Evolutionary conservation across 2,329 filamentous ascomycete species (phyloP).

Genomic region (Cordyceps pruinosa): DNA sequence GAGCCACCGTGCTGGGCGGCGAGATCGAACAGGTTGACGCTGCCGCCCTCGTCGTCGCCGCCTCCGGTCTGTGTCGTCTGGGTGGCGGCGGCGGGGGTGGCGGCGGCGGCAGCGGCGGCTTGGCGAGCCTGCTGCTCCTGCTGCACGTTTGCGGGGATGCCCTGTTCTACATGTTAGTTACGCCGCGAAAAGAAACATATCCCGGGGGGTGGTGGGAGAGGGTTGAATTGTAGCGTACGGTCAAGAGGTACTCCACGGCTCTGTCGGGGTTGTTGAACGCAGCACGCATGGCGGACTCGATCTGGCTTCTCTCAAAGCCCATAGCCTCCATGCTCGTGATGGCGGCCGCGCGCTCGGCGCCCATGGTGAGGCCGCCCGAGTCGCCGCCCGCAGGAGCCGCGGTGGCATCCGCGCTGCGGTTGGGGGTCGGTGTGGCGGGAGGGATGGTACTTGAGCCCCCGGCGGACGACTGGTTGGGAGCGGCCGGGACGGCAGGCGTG

Average conservation of each 20-base stretch:
- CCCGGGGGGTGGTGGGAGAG: not conserved
- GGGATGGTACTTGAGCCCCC: constrained; percentile 40
- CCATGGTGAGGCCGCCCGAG: constrained; percentile 67
- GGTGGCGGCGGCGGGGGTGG: constrained; percentile 33
- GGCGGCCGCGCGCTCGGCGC: constrained; percentile 71
- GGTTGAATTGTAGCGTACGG: constrained; percentile 43
- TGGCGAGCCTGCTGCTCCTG: constrained; percentile 56
- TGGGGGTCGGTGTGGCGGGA: constrained; percentile 40
- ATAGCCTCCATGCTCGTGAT: constrained; percentile 94
- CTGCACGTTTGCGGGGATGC: constrained; percentile 79
- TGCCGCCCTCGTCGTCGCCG: constrained; percentile 54
- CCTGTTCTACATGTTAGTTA: constrained; percentile 41
- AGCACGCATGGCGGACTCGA: constrained; percentile 89
- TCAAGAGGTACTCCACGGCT: constrained; percentile 92
- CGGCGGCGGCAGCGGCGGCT: constrained; percentile 36
- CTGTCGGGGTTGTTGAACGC: constrained; percentile 96
- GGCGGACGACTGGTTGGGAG: constrained; percentile 33
- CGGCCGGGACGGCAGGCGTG: constrained; percentile 52
- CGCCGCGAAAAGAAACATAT: not conserved
- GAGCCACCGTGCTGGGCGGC: constrained; percentile 65
- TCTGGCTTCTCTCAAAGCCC: constrained; percentile 85
- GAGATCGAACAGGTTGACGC: constrained; percentile 86
- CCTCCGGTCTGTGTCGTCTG: constrained; percentile 34
- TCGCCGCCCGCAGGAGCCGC: constrained; percentile 42
- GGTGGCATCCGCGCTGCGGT: constrained; percentile 47